A percentile compares a stretch with the other conserved stretches of the same genome.
phyloP scores from a whole-genome alignment of 495 filamentous ascomycete genomes.

The Penicillium lagena region DNA sequence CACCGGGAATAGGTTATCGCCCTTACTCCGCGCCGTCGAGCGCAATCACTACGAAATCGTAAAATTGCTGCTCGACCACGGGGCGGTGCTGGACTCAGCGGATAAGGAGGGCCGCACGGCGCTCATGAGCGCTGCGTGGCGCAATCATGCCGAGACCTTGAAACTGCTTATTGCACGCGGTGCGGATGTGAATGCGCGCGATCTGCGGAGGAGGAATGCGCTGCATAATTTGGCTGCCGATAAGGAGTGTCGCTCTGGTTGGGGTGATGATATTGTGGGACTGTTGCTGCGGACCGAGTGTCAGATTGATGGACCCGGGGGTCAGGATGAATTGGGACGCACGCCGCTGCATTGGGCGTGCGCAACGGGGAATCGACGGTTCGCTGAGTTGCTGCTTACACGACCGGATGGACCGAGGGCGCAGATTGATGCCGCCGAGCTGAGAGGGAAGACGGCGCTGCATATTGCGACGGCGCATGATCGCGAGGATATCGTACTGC shows the following conservation, averaged over 20 bases:
- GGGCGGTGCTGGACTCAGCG: constrained; percentile 30
- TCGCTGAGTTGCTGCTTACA: constrained; percentile 50
- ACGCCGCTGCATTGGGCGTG: constrained; percentile 61
- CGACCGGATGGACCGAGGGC: constrained; percentile 34
- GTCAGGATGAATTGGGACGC: constrained; percentile 42
- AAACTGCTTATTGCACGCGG: constrained; percentile 41
- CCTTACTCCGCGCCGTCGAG: constrained; percentile 46
- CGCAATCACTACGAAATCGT: constrained; percentile 42
- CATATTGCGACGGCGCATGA: constrained; percentile 53
- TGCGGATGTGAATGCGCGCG: constrained; percentile 42
- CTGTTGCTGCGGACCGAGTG: constrained; percentile 38
- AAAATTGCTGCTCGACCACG: constrained; percentile 35
- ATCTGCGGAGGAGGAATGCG: constrained; percentile 32
- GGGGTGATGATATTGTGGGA: constrained; percentile 44
- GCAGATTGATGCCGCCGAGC: constrained; percentile 45
- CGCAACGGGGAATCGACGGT: constrained; percentile 49
- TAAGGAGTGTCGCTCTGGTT: constrained; percentile 39
- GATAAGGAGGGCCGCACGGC: constrained; percentile 48
- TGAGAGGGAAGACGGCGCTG: constrained; percentile 52
- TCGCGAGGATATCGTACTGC: constrained; percentile 46
- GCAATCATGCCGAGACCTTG: constrained; percentile 45
- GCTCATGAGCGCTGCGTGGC: constrained; percentile 55
- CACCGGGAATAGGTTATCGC: constrained; percentile 30
- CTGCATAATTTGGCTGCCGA: constrained; percentile 53
- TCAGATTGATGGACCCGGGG: constrained; percentile 31